Evolutionary conservation across 1,284 basidiomycete species (phyloP).

Genomic region (Fomitiporia mediterranea): DNA sequence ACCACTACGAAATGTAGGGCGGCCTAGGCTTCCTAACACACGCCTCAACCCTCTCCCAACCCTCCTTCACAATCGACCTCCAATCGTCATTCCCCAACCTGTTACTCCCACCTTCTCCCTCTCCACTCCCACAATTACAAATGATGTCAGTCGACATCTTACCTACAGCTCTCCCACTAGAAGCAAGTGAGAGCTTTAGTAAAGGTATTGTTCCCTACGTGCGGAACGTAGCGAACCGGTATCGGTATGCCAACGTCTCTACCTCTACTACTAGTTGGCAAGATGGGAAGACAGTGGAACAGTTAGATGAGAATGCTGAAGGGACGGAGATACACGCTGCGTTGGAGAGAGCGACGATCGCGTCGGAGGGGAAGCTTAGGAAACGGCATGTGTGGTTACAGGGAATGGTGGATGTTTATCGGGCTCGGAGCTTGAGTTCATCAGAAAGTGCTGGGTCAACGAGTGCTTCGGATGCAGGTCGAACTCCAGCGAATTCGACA

Average conservation of each 20-base stretch:
- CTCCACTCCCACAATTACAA: conserved; percentile 53
- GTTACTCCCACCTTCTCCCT: conserved; percentile 25
- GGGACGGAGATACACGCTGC: conserved; percentile 36
- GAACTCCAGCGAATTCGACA: too few relatives aligned
- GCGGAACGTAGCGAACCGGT: conserved; percentile 41
- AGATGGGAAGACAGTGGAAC: conserved; percentile 22
- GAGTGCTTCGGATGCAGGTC: too few relatives aligned
- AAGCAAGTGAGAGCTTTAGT: conserved; percentile 78
- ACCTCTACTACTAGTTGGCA: too few relatives aligned
- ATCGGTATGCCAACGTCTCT: too few relatives aligned
- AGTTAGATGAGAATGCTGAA: conserved; percentile 19
- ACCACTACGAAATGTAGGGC: conserved; percentile 47
- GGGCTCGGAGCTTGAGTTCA: conserved; percentile 14
- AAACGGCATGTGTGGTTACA: conserved; percentile 58
- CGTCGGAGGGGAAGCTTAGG: conserved; percentile 52
- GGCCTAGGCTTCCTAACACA: conserved; percentile 78
- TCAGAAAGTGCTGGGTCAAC: too few relatives aligned
- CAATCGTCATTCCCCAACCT: conserved; percentile 35
- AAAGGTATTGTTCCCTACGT: conserved; percentile 65
- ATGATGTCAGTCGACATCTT: conserved; percentile 89
- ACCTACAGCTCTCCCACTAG: conserved; percentile 75
- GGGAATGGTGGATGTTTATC: conserved; percentile 43
- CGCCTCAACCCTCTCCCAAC: conserved; percentile 72
- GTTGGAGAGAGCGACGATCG: conserved; percentile 66
- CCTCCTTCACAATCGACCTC: conserved; percentile 55